A percentile compares a stretch with the other conserved stretches of the same genome.
These are phyloP conservation scores for Cinnamomum micranthum DNA, from an alignment of 164 flowering plant species.

Conservation along the genomic window DNA sequence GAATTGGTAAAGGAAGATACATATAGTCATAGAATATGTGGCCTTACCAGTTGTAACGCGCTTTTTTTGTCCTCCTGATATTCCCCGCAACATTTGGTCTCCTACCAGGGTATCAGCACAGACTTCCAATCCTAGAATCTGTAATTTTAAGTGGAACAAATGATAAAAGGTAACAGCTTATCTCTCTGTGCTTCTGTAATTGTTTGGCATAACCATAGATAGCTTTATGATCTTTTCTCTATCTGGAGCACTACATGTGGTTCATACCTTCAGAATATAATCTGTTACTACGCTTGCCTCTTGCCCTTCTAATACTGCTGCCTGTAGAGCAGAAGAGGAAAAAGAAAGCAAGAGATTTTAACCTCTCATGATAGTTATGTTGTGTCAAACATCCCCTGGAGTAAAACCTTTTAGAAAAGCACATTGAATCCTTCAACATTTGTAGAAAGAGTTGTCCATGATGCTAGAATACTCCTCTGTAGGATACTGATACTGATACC, in stretches of 20 bases:
- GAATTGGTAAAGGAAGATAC: background rate
- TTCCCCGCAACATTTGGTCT: conserved; percentile 45
- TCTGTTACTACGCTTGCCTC: conserved; percentile 64
- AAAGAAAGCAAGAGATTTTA: background rate
- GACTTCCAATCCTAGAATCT: conserved; percentile 46
- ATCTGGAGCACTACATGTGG: background rate
- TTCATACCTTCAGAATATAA: conserved; percentile 56
- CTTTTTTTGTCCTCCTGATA: conserved; percentile 50
- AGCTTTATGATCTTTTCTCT: background rate
- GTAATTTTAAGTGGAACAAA: background rate
- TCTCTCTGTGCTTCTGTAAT: background rate
- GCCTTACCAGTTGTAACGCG: conserved; percentile 45
- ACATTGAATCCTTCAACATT: too few species aligned
- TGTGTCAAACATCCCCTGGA: background rate
- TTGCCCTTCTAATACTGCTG: conserved; percentile 61
- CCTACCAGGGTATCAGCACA: conserved; percentile 54
- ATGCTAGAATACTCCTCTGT: too few species aligned
- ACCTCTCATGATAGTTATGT: background rate
- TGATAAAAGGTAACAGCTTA: background rate
- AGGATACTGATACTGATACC: background rate
- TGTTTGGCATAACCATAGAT: too few species aligned
- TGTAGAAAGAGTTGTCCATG: too few species aligned
- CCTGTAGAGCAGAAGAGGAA: conserved; percentile 35
- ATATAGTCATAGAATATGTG: background rate
- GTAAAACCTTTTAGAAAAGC: background rate